Evolutionary conservation across 805 yeast species (phyloP).

Genomic region (Yamadazyma tumulicola): DNA sequence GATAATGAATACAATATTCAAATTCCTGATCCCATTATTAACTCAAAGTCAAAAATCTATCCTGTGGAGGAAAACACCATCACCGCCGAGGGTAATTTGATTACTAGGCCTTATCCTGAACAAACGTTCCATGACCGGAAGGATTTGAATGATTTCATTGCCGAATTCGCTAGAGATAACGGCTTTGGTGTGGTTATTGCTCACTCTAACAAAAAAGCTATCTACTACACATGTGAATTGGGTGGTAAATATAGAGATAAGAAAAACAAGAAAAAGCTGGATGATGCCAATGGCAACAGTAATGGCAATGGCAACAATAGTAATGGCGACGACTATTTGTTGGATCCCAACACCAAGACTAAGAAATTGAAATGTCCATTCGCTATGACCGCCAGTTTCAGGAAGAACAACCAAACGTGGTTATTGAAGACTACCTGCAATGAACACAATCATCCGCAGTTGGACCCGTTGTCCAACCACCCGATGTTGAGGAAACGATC

Average conservation of each 20-base stretch:
- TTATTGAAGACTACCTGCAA: constrained; percentile 50
- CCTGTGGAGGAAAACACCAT: constrained; percentile 44
- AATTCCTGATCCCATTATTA: constrained; percentile 45
- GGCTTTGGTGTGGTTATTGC: constrained; percentile 60
- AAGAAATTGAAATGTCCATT: constrained; percentile 56
- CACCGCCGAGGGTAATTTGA: constrained; percentile 47
- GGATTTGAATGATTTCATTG: constrained; percentile 50
- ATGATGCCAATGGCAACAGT: constrained; percentile 15
- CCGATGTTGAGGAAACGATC: constrained; percentile 56
- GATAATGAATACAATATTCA: constrained; percentile 43
- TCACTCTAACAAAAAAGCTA: constrained; percentile 55
- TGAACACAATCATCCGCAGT: constrained; percentile 57
- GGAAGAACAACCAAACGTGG: constrained; percentile 50
- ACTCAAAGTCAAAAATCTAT: constrained; percentile 39
- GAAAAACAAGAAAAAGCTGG: constrained; percentile 28
- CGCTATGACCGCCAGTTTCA: constrained; percentile 55
- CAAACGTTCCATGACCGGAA: constrained; percentile 49
- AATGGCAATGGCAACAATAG: background rate
- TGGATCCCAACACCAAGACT: constrained; percentile 42
- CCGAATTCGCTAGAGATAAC: constrained; percentile 53
- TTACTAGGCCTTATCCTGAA: constrained; percentile 53
- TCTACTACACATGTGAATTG: constrained; percentile 56
- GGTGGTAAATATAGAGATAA: constrained; percentile 57
- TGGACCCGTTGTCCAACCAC: constrained; percentile 52
- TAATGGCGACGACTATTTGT: constrained; percentile 19